Conservation (phyloP, 257 asterid species). For the Forsythia viridissima region DNA sequence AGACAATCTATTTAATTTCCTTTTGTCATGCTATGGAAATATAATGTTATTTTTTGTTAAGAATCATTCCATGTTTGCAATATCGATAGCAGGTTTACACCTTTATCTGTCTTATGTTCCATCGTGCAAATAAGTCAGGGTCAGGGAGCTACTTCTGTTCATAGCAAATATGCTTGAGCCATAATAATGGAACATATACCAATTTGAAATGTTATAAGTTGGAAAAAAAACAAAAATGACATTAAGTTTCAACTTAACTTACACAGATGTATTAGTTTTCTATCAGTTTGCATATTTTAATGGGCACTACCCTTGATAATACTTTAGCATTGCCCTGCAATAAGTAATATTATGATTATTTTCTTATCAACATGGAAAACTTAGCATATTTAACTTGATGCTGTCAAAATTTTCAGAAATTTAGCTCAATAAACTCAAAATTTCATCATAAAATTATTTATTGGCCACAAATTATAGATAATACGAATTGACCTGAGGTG, state of each 20-base stretch:
- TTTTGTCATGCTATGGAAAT: background rate
- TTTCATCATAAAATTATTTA: background rate
- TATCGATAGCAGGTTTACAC: background rate
- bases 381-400: background rate
- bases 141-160: background rate
- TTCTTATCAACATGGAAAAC: background rate
- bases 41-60: background rate
- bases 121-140: background rate
- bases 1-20: background rate
- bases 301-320: background rate
- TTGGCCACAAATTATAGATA: background rate
- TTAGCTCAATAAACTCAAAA: background rate
- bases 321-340: background rate
- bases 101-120: background rate
- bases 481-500: too few relatives aligned
- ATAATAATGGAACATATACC: too few relatives aligned
- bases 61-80: background rate
- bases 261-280: background rate
- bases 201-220: too few relatives aligned
- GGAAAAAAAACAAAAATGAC: background rate
- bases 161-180: background rate
- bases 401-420: background rate
- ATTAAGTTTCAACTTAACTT: background rate
- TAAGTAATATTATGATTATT: background rate
- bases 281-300: background rate